Evolutionary conservation across 306 rosid genomes (phyloP).

Genomic region (Calophaca sinica): DNA sequence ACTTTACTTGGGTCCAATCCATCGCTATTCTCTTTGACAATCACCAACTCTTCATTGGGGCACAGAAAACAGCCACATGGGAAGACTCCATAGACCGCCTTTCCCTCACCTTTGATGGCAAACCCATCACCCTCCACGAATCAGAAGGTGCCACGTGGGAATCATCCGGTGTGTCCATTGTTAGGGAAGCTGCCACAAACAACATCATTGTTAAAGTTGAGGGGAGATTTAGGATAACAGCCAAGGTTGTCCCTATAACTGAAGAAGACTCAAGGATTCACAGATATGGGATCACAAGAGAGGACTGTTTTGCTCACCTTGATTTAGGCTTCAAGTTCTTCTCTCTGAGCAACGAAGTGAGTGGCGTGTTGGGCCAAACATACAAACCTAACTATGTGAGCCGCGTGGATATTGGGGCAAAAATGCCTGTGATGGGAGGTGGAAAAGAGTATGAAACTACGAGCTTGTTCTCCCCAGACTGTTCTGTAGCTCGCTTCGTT

Average conservation of each 20-base stretch:
- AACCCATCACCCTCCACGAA: constrained; percentile 44
- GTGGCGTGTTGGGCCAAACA: constrained; percentile 73
- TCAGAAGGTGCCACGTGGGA: constrained; percentile 55
- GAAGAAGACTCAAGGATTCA: constrained; percentile 65
- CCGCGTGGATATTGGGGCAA: constrained; percentile 51
- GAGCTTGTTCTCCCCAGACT: constrained; percentile 56
- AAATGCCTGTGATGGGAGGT: constrained; percentile 71
- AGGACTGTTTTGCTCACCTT: constrained; percentile 68
- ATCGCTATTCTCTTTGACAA: constrained; percentile 60
- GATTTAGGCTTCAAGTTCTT: constrained; percentile 73
- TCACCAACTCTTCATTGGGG: constrained; percentile 61
- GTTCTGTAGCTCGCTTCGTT: constrained; percentile 57
- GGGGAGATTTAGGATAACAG: constrained; percentile 56
- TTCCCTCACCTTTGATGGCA: constrained; percentile 48
- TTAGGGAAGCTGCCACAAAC: constrained; percentile 47
- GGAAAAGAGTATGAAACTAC: constrained; percentile 57
- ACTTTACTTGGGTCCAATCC: constrained; percentile 85
- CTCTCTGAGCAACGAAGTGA: constrained; percentile 52
- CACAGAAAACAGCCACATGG: constrained; percentile 61
- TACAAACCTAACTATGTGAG: constrained; percentile 60
- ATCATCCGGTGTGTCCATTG: constrained; percentile 36
- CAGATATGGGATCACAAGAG: constrained; percentile 61
- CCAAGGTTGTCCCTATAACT: constrained; percentile 71
- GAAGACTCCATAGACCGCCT: constrained; percentile 59
- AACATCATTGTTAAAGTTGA: constrained; percentile 54